Percentiles rank a stretch among this genome's conserved stretches.
These are phyloP conservation scores for Pythium dissimile DNA, from an alignment of 352 stramenopile genomes.

Conservation along the genomic window DNA sequence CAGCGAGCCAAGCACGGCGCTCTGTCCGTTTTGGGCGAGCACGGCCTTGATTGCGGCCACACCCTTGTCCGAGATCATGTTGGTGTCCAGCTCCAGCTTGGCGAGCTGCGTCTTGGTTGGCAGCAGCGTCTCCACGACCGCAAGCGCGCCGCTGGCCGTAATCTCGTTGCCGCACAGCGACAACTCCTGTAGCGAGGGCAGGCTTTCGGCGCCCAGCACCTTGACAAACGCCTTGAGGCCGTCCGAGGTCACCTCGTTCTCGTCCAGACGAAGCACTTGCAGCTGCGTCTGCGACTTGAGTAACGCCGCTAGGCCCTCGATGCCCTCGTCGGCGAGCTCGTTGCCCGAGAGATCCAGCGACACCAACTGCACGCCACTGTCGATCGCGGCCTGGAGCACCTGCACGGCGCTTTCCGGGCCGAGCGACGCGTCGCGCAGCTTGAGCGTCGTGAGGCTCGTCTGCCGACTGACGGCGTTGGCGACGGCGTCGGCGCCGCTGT, in stretches of 20 bases:
- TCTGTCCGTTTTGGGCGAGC: constrained; percentile 44
- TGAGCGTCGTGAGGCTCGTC: constrained; percentile 67
- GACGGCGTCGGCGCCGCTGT: constrained; percentile 65
- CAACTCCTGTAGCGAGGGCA: constrained; percentile 44
- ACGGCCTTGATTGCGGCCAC: constrained; percentile 39
- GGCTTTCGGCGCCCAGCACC: constrained; percentile 23
- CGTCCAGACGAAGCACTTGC: constrained; percentile 64
- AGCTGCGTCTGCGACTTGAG: constrained; percentile 51
- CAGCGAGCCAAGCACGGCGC: constrained; percentile 60
- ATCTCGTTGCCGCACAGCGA: constrained; percentile 75
- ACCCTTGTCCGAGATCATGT: constrained; percentile 74
- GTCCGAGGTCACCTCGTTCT: constrained; percentile 78
- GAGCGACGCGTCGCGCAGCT: constrained; percentile 89
- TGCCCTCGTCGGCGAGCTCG: constrained; percentile 71
- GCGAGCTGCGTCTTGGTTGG: constrained; percentile 36
- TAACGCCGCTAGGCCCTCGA: constrained; percentile 57
- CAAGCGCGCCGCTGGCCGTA: constrained; percentile 64
- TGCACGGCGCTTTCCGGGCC: constrained; percentile 67
- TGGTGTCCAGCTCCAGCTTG: constrained; percentile 59
- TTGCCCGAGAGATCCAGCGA: constrained; percentile 90
- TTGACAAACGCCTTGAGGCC: constrained; percentile 39
- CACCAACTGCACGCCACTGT: constrained; percentile 57
- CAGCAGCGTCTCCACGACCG: constrained; percentile 44
- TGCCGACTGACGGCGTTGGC: constrained; percentile 65
- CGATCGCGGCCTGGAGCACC: constrained; percentile 65